Evolutionary conservation across 1,284 basidiomycete genomes (phyloP).

Genomic region (Gomphus bonarii): DNA sequence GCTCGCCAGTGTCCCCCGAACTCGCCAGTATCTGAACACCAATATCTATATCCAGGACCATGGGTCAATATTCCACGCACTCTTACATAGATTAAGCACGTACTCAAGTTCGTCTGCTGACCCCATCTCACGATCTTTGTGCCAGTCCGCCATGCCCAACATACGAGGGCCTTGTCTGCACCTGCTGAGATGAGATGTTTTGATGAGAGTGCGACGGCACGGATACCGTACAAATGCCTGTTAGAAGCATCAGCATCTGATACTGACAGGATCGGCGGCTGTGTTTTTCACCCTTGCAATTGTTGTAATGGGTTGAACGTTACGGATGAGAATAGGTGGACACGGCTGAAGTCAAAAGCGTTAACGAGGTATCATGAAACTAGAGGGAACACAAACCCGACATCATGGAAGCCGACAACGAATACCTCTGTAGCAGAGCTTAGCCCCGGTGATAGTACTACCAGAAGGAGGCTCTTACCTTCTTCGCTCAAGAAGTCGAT

Average conservation of each 20-base stretch:
- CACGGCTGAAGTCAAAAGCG: conserved; percentile 37
- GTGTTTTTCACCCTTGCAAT: conserved; percentile 49
- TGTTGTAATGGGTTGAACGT: conserved; percentile 76
- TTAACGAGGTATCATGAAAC: not conserved
- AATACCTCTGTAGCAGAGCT: conserved; percentile 53
- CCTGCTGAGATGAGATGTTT: conserved; percentile 84
- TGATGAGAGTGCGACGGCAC: conserved; percentile 79
- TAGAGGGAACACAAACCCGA: conserved; percentile 47
- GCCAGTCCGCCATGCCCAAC: conserved; percentile 82
- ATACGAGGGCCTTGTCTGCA: conserved; percentile 82
- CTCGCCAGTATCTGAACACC: conserved; percentile 73
- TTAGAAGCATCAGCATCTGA: conserved; percentile 14
- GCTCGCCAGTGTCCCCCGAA: conserved; percentile 51
- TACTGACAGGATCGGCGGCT: conserved; percentile 17
- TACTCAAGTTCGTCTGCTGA: conserved; percentile 80
- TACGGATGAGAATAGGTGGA: conserved; percentile 71
- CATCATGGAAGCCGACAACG: conserved; percentile 87
- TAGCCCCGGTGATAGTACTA: not conserved
- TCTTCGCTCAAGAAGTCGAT: conserved; percentile 80
- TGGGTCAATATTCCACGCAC: not conserved
- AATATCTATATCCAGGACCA: conserved; percentile 31
- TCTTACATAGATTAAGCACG: not conserved
- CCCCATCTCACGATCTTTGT: conserved; percentile 85
- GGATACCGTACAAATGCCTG: conserved; percentile 63
- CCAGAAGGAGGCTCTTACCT: conserved; percentile 29